Evolutionary conservation across 352 stramenopile species (phyloP).

Genomic region (Pythium angustatum): DNA sequence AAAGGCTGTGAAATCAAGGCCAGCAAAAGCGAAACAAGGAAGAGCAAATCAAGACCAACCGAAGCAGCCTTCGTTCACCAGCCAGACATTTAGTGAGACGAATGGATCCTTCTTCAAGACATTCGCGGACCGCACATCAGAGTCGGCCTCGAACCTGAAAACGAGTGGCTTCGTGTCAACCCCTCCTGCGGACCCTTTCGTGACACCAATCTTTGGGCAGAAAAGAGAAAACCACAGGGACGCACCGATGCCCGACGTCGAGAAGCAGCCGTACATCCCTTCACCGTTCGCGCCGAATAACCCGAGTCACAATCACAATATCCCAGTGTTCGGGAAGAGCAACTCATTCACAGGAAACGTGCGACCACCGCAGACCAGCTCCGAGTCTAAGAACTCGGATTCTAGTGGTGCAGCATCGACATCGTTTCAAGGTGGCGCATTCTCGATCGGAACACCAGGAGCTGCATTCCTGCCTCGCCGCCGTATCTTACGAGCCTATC

Average conservation of each 20-base stretch:
- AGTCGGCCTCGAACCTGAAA: not conserved
- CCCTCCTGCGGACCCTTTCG: conserved; percentile 48
- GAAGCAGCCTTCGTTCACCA: not conserved
- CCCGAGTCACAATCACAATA: conserved; percentile 1
- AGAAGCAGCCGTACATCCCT: not conserved
- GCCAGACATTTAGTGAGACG: not conserved
- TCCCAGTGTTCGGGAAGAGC: conserved; percentile 14
- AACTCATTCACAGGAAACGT: not conserved
- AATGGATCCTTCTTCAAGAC: not conserved
- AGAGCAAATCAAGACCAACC: not conserved
- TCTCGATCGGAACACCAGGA: not conserved
- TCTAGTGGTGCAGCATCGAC: not conserved
- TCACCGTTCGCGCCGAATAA: conserved; percentile 9
- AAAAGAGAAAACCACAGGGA: conserved; percentile 2
- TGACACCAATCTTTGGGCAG: conserved; percentile 39
- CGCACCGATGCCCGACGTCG: conserved; percentile 3
- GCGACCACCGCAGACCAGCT: not conserved
- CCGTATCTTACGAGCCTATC: conserved; percentile 21
- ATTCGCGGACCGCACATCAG: not conserved
- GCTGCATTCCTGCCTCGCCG: conserved; percentile 16
- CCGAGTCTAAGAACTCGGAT: not conserved
- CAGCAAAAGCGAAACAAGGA: not conserved
- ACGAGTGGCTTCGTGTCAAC: conserved; percentile 7
- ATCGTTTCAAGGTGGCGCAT: not conserved
- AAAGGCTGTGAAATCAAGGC: conserved; percentile 1